Conservation (phyloP, 768 basidiomycete species). For the Rubroboletus satanas region DNA sequence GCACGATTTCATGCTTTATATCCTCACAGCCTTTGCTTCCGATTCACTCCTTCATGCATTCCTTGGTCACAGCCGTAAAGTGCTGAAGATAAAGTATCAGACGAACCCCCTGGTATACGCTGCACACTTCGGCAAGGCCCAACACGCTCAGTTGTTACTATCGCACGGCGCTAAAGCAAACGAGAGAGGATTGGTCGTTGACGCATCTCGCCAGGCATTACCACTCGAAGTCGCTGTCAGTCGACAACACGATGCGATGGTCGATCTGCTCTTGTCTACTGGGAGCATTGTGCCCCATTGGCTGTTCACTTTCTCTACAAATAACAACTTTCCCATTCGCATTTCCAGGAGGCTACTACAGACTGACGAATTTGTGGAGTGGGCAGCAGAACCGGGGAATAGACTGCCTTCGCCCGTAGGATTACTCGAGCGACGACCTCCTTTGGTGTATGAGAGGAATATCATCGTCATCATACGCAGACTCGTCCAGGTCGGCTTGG, state of each 20-base stretch:
- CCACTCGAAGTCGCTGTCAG: conserved; percentile 9
- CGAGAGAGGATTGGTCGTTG: conserved; percentile 1
- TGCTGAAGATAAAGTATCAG: not conserved
- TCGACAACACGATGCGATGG: not conserved
- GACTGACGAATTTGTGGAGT: conserved; percentile 7
- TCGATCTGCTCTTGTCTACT: not conserved
- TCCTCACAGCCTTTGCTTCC: conserved; percentile 7
- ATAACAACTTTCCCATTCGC: not conserved
- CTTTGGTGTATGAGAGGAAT: conserved; percentile 3
- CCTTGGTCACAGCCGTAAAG: not conserved
- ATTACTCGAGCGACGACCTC: conserved; percentile 1
- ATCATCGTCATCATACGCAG: conserved; percentile 5
- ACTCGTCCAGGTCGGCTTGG: conserved; percentile 3
- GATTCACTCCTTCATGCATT: not conserved
- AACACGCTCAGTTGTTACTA: conserved; percentile 1
- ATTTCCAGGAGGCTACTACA: conserved; percentile 2
- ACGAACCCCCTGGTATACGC: conserved; percentile 13
- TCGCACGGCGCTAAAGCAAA: conserved; percentile 1
- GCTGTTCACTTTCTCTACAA: not conserved
- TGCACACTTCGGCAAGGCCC: conserved; percentile 4
- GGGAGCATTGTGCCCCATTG: conserved; percentile 4
- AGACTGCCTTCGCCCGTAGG: not conserved
- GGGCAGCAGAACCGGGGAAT: conserved; percentile 2
- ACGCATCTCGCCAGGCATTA: not conserved
- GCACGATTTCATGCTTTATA: conserved; percentile 7